phyloP scores from a whole-genome alignment of 805 yeast genomes.

The Hanseniaspora lindneri region DNA sequence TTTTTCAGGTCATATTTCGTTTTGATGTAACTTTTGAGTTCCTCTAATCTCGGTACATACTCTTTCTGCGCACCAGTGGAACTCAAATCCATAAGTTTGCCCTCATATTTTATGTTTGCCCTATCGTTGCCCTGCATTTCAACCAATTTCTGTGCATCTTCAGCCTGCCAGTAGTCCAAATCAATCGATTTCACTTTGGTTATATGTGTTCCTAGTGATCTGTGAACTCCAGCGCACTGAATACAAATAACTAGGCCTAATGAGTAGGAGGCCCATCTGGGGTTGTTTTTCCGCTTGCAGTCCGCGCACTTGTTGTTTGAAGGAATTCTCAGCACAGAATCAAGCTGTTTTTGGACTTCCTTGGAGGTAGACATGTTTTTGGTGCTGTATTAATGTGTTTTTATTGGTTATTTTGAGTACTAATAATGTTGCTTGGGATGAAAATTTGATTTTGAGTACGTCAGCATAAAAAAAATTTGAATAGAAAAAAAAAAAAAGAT shows the following conservation, averaged over 20 bases:
- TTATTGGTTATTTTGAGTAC: neutral
- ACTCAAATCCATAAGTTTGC: constrained; percentile 34
- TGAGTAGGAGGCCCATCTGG: constrained; percentile 97
- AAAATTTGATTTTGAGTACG: neutral
- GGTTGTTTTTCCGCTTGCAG: constrained; percentile 79
- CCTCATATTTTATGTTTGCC: constrained; percentile 79
- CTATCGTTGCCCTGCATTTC: constrained; percentile 66
- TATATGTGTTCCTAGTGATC: constrained; percentile 92
- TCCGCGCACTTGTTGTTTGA: constrained; percentile 78
- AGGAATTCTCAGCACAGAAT: constrained; percentile 62
- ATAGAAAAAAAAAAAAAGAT: neutral
- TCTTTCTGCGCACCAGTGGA: constrained; percentile 36
- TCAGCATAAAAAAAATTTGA: neutral
- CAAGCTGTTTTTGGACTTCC: constrained; percentile 41
- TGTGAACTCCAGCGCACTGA: constrained; percentile 89
- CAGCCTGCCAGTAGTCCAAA: constrained; percentile 92
- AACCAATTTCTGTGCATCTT: constrained; percentile 70
- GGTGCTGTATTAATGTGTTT: neutral
- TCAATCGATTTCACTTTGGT: constrained; percentile 88
- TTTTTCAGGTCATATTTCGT: constrained; percentile 85
- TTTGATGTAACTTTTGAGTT: constrained; percentile 78
- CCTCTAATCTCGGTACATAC: constrained; percentile 70
- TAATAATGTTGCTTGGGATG: neutral
- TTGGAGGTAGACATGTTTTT: constrained; percentile 18
- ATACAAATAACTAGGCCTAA: constrained; percentile 87